These are phyloP conservation scores for Colletotrichum eremochloae DNA, from an alignment of 2,329 filamentous ascomycete genomes.

Conservation along the genomic window DNA sequence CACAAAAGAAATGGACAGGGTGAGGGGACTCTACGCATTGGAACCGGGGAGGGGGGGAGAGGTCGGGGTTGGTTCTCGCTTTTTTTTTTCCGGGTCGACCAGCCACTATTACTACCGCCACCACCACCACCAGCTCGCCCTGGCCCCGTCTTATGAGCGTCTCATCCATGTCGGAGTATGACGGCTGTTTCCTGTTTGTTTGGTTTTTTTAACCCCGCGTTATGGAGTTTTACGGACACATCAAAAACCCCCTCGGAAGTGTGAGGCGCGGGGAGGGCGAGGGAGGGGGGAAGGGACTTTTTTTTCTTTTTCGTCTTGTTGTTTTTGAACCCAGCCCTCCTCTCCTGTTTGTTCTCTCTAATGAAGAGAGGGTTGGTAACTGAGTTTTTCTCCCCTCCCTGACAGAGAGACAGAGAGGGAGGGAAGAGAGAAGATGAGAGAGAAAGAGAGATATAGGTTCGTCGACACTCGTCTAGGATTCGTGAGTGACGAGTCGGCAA, in stretches of 20 bases:
- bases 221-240: constrained; percentile 40
- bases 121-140: neutral
- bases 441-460: neutral
- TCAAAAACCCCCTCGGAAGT: constrained; percentile 33
- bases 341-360: constrained; percentile 11
- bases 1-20: neutral
- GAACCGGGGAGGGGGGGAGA: neutral
- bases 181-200: neutral
- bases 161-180: neutral
- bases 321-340: neutral
- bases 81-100: neutral
- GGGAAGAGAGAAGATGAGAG: neutral
- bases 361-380: constrained; percentile 1
- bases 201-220: neutral
- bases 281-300: neutral
- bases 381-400: neutral
- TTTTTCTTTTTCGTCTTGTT: neutral
- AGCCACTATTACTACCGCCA: neutral
- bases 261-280: constrained; percentile 29
- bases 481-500: constrained; percentile 3
- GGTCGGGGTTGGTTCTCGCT: neutral
- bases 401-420: neutral
- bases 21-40: neutral
- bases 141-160: constrained; percentile 3
- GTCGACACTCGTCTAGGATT: neutral